phyloP scores from a whole-genome alignment of 2,329 filamentous ascomycete species.

The Colletotrichum theobromicola region DNA sequence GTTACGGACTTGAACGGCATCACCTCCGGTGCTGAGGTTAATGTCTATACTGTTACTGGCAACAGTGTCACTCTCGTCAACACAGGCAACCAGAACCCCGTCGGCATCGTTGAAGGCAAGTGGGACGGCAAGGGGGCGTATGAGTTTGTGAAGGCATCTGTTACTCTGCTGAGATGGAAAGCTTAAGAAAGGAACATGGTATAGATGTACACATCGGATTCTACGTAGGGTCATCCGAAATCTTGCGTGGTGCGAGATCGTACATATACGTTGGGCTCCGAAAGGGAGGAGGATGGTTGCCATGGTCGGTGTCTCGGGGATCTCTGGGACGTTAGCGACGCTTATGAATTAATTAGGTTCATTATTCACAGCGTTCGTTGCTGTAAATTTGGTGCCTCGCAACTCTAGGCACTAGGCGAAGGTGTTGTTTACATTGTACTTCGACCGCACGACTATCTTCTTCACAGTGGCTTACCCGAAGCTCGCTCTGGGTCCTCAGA shows the following conservation, averaged over 20 bases:
- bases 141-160: slow-evolving; percentile 71
- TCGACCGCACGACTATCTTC: neutral
- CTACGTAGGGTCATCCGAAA: neutral
- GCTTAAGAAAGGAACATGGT: neutral
- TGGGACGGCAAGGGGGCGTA: slow-evolving; percentile 70
- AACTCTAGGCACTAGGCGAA: neutral
- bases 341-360: neutral
- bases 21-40: slow-evolving; percentile 47
- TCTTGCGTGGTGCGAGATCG: neutral
- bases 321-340: neutral
- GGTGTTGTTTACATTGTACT: neutral
- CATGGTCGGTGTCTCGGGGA: neutral
- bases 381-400: neutral
- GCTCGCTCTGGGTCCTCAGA: neutral
- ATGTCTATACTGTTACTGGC: slow-evolving; percentile 69
- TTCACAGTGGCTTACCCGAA: neutral
- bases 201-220: neutral
- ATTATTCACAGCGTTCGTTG: neutral
- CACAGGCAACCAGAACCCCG: slow-evolving; percentile 65
- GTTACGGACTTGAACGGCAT: slow-evolving; percentile 65
- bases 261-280: neutral
- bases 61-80: slow-evolving; percentile 64
- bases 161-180: slow-evolving; percentile 71
- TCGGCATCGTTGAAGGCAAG: slow-evolving; percentile 46
- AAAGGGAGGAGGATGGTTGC: neutral